phyloP scores from a whole-genome alignment of 257 asterid species.

The Jaltomata sinuosa region DNA sequence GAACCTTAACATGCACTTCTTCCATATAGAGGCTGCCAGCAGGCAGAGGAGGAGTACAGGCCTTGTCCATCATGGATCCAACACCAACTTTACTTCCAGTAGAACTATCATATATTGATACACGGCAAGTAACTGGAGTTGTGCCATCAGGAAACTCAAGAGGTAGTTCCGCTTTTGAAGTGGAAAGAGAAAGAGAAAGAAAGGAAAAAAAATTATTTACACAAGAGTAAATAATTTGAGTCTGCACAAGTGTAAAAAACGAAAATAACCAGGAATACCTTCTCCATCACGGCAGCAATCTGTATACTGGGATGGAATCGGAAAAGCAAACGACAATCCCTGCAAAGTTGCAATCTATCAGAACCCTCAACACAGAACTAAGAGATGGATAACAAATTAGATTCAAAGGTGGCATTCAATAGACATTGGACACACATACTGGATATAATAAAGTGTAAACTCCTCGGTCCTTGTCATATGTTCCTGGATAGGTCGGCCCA shows the following conservation, averaged over 20 bases:
- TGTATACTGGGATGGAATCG: slow-evolving; percentile 65
- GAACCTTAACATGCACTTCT: slow-evolving; percentile 73
- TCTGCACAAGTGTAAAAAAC: background rate
- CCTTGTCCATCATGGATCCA: slow-evolving; percentile 63
- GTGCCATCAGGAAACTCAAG: slow-evolving; percentile 90
- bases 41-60: slow-evolving; percentile 64
- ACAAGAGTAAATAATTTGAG: background rate
- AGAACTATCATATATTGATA: slow-evolving; percentile 58
- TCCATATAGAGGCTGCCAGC: slow-evolving; percentile 86
- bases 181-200: background rate
- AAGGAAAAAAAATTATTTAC: background rate
- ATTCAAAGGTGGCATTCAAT: background rate
- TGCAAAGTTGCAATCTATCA: slow-evolving; percentile 21
- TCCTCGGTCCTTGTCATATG: slow-evolving; percentile 64
- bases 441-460: slow-evolving; percentile 80
- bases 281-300: slow-evolving; percentile 52
- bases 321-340: slow-evolving; percentile 86
- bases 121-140: slow-evolving; percentile 82
- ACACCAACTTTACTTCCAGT: slow-evolving; percentile 65
- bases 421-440: slow-evolving; percentile 28
- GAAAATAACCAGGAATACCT: slow-evolving; percentile 16
- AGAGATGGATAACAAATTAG: background rate
- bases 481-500: slow-evolving; percentile 89
- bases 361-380: background rate
- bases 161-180: slow-evolving; percentile 58